These are phyloP conservation scores for Eucalyptus pauciflora DNA, from an alignment of 345 rosid species.

Conservation along the genomic window DNA sequence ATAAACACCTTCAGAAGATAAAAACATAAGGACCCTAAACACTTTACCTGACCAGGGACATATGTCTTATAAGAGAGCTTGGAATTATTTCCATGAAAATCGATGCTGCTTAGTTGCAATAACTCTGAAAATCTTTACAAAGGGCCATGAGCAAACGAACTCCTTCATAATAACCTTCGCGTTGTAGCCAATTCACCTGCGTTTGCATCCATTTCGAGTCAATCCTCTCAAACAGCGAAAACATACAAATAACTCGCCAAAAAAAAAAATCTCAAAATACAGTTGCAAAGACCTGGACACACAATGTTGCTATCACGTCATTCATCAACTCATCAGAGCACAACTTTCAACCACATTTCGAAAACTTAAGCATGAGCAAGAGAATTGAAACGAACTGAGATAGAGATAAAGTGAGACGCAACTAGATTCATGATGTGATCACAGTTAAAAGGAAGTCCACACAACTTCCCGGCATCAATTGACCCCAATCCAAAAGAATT, in stretches of 20 bases:
- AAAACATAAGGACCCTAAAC: background rate
- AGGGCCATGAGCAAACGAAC: slow-evolving; percentile 83
- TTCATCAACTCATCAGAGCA: background rate
- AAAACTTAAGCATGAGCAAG: background rate
- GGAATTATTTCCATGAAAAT: slow-evolving; percentile 23
- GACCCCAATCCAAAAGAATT: background rate
- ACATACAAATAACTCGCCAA: background rate
- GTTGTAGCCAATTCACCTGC: slow-evolving; percentile 54
- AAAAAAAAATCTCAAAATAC: background rate
- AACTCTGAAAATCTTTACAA: slow-evolving; percentile 1
- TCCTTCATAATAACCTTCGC: slow-evolving; percentile 85
- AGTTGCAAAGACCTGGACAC: background rate
- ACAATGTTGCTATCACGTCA: background rate
- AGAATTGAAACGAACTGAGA: background rate
- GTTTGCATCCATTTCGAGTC: background rate
- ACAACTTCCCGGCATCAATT: no score
- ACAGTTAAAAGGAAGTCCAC: background rate
- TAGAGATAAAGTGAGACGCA: background rate
- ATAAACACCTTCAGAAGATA: background rate
- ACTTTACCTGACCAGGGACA: slow-evolving; percentile 83
- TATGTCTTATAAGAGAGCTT: slow-evolving; percentile 70
- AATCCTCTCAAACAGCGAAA: background rate
- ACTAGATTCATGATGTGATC: background rate
- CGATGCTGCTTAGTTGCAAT: background rate
- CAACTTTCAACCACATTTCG: background rate